Percentiles rank a stretch among this genome's conserved stretches.
Conservation (phyloP, 1,139 yeast species). For the Nematodospora anomalae region DNA sequence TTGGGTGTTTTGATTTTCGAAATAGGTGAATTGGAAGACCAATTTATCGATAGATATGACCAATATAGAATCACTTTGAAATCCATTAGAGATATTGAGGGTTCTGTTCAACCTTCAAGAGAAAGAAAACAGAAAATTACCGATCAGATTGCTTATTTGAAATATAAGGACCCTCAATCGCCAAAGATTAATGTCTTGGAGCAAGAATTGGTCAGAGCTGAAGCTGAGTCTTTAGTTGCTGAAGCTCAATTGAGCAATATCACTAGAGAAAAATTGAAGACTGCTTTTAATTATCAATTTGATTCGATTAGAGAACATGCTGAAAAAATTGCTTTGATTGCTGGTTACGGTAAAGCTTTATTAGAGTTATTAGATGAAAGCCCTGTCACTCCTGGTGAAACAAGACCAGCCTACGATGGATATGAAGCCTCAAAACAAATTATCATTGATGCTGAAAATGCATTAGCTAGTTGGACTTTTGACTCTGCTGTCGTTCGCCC, state of each 20-base stretch:
- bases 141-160: slow-evolving; percentile 78
- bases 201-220: slow-evolving; percentile 87
- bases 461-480: slow-evolving; percentile 80
- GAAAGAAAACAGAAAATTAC: slow-evolving; percentile 85
- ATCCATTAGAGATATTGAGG: slow-evolving; percentile 80
- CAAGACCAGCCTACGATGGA: slow-evolving; percentile 85
- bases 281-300: slow-evolving; percentile 81
- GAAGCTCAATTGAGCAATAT: slow-evolving; percentile 88
- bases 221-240: slow-evolving; percentile 87
- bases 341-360: slow-evolving; percentile 86
- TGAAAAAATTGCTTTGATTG: slow-evolving; percentile 81
- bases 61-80: slow-evolving; percentile 82
- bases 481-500: slow-evolving; percentile 81
- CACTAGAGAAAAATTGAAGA: slow-evolving; percentile 83
- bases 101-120: slow-evolving; percentile 83
- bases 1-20: slow-evolving; percentile 81
- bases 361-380: slow-evolving; percentile 80
- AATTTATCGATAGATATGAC: slow-evolving; percentile 82
- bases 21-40: slow-evolving; percentile 85
- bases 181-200: slow-evolving; percentile 80
- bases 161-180: slow-evolving; percentile 82
- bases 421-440: slow-evolving; percentile 86
- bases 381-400: slow-evolving; percentile 89
- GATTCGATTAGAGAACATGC: slow-evolving; percentile 81
- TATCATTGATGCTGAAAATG: slow-evolving; percentile 81